A percentile compares a stretch with the other conserved stretches of the same genome.
These are phyloP conservation scores for Chaetomium fimeti DNA, from an alignment of 495 filamentous ascomycete species.

Conservation along the genomic window DNA sequence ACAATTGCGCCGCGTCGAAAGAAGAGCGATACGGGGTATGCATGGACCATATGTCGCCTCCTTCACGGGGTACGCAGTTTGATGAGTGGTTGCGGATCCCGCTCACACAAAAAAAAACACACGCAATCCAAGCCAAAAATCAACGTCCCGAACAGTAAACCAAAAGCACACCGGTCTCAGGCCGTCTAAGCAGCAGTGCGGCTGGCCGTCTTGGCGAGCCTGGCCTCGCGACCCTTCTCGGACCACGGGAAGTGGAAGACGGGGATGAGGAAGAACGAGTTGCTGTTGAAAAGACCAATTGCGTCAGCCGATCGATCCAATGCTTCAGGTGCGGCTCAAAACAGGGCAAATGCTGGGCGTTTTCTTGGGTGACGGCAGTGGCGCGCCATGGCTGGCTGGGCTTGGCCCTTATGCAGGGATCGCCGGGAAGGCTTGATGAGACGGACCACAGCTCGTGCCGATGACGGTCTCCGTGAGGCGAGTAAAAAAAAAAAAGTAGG, in stretches of 20 bases:
- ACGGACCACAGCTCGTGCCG: not conserved
- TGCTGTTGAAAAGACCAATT: conserved; percentile 39
- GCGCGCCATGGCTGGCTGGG: conserved; percentile 21
- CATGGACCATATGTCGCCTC: not conserved
- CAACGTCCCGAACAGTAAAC: not conserved
- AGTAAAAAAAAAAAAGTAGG: conserved; percentile 9
- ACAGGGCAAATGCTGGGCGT: conserved; percentile 18
- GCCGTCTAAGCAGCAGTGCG: conserved; percentile 36
- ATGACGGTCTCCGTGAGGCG: not conserved
- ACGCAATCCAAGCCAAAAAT: not conserved
- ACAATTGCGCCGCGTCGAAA: conserved; percentile 7
- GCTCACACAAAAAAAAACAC: not conserved
- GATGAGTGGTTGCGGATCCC: not conserved
- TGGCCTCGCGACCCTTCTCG: conserved; percentile 69
- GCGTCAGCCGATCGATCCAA: conserved; percentile 17
- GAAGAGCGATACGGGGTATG: not conserved
- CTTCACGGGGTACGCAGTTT: not conserved
- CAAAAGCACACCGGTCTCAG: not conserved
- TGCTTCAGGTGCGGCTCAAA: conserved; percentile 10
- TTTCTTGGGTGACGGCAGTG: conserved; percentile 26
- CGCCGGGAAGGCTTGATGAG: not conserved
- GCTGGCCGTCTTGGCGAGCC: conserved; percentile 41
- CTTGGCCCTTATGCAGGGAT: conserved; percentile 28
- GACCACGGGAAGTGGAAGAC: conserved; percentile 98
- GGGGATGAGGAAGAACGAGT: conserved; percentile 94